A percentile compares a stretch with the other conserved stretches of the same genome.
Evolutionary conservation across 805 yeast species (phyloP).

Genomic region (Lachancea lanzarotensis): DNA sequence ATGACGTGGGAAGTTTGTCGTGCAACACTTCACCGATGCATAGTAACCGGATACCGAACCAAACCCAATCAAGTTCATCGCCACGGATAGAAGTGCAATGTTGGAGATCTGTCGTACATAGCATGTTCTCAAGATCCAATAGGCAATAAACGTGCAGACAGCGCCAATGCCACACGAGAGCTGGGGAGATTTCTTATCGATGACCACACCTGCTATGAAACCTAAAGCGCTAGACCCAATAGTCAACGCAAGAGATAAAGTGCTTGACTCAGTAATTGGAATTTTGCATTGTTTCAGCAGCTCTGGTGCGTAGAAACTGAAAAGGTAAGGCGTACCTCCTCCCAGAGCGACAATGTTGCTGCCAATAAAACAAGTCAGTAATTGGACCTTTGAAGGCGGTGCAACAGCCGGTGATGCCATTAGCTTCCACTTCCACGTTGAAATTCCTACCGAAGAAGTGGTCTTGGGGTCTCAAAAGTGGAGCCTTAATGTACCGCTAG

Average conservation of each 20-base stretch:
- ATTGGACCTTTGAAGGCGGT: slow-evolving; percentile 15
- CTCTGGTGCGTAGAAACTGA: slow-evolving; percentile 73
- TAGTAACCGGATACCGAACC: slow-evolving; percentile 59
- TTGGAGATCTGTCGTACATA: slow-evolving; percentile 38
- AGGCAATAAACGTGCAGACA: slow-evolving; percentile 47
- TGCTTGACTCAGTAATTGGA: slow-evolving; percentile 55
- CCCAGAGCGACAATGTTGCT: slow-evolving; percentile 50
- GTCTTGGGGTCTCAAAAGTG: too few relatives aligned
- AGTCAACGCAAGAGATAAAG: slow-evolving; percentile 53
- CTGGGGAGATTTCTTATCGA: slow-evolving; percentile 55
- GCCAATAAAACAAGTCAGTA: slow-evolving; percentile 24
- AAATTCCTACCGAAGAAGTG: too few relatives aligned
- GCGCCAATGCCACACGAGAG: slow-evolving; percentile 51
- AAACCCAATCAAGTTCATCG: slow-evolving; percentile 52
- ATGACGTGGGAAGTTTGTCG: slow-evolving; percentile 60
- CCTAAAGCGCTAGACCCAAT: slow-evolving; percentile 68
- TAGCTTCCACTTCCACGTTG: background rate
- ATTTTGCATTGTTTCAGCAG: slow-evolving; percentile 50
- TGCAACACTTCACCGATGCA: slow-evolving; percentile 44
- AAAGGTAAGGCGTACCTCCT: slow-evolving; percentile 69
- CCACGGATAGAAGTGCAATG: slow-evolving; percentile 39
- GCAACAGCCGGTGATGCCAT: slow-evolving; percentile 10
- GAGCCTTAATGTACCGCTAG: background rate
- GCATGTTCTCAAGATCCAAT: slow-evolving; percentile 42
- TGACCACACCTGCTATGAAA: slow-evolving; percentile 60